Evolutionary conservation across 78 protist genomes (phyloP), one percentile per base, ranked within the genome.

Genomic region (Dictyostelium purpureum): DNA sequence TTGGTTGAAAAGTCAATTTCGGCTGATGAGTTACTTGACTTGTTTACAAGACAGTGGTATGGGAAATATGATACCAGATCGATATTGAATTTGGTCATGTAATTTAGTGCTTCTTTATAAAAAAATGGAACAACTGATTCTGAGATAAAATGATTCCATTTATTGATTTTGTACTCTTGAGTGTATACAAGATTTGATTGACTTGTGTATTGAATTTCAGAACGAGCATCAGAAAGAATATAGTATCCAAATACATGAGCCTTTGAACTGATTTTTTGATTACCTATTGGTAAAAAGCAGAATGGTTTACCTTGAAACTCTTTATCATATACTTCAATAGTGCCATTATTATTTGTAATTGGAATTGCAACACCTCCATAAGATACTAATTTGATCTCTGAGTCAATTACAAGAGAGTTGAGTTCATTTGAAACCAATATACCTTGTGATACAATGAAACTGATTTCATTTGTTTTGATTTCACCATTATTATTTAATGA

Each of bases 281-380:
- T 31, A 4, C 90, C 90, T 6, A 82, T 82, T 35, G 90, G 90
- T 26, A 82, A 63, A 42, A 71, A 82, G 2, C 76, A 56, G 19
- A 82, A 82, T 14, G 90, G 90, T 42, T 49, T 67, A 54, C 90
- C 90, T 43, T 43, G 18, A 19, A 82, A 16, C 42, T 63, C 5
- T 51, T 33, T 2, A 24, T 47, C 35, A 52, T 28, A 3, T 38
- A 1, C 4, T n/a, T 14, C 14, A 2, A 4, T n/a, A 47, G 3
- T 4, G 12, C 49, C 16, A 1, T 0, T 28, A 14, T 35, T 28
- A 4, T 10, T 10, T 33, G 4, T 11, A 0, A 82, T 28, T 19
- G 90, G 90, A 52, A 71, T 52, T 9, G 90, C 90, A 0, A 43
- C 43, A 1, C 90, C 90, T 38, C 90, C 90, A 65, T 69, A 71